phyloP scores from a whole-genome alignment of 139 green algal genomes.

The Micractinium sp. region DNA sequence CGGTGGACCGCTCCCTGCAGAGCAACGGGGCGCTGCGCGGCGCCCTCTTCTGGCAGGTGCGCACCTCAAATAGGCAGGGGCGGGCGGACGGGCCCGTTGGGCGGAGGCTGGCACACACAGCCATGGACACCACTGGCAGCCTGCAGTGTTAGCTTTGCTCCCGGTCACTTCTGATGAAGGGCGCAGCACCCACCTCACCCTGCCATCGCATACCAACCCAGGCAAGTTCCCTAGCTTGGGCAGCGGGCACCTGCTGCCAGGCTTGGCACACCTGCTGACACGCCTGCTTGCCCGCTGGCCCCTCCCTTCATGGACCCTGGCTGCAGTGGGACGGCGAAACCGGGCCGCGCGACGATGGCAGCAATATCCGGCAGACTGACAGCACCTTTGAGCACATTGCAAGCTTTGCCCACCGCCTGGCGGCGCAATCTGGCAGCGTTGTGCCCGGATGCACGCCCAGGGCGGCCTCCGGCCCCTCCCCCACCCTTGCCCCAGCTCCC shows the following conservation, averaged over 20 bases:
- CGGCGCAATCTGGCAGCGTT: not conserved
- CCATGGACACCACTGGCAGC: no score
- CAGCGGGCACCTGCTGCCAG: not conserved
- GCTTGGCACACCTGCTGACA: not conserved
- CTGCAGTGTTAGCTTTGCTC: no score
- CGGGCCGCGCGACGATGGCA: not conserved
- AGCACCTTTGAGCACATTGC: conserved; percentile 16
- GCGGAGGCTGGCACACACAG: no score
- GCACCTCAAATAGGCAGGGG: not conserved
- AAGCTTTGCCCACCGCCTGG: not conserved
- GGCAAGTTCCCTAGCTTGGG: not conserved
- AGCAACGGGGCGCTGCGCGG: conserved; percentile 17
- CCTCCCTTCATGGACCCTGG: not conserved
- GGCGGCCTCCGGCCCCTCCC: not conserved
- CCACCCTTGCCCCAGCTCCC: not conserved
- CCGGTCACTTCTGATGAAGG: no score
- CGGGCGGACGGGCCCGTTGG: no score
- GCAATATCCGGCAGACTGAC: not conserved
- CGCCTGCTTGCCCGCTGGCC: not conserved
- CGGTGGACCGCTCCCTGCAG: not conserved
- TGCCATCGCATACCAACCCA: no score
- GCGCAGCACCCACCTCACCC: no score
- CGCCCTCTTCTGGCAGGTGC: conserved; percentile 32
- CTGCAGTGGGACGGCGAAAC: conserved; percentile 28
- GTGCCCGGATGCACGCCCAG: conserved; percentile 24